A percentile compares a stretch with the other conserved stretches of the same genome.
Conservation (phyloP, 108 stramenopile species). For the Pseudonitzschia pungens region DNA sequence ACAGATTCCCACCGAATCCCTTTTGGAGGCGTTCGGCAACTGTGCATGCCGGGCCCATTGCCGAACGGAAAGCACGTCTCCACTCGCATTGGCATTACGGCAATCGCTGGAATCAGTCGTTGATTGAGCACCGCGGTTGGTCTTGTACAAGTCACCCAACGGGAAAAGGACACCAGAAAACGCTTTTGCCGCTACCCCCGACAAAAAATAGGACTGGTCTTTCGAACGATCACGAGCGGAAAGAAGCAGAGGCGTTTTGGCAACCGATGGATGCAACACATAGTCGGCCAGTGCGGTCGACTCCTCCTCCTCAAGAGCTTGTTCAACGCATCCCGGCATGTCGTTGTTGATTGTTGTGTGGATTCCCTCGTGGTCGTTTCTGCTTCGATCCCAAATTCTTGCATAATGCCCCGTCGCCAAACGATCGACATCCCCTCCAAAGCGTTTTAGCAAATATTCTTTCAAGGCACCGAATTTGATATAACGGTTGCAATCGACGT, state of each 20-base stretch:
- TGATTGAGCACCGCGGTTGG: constrained; percentile 4
- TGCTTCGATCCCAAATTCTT: constrained; percentile 60
- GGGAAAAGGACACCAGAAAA: constrained; percentile 86
- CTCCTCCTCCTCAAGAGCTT: constrained; percentile 22
- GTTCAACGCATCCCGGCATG: constrained; percentile 21
- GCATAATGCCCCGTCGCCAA: constrained; percentile 96
- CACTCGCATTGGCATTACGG: constrained; percentile 11
- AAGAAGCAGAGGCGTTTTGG: constrained; percentile 53
- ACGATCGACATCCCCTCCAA: constrained; percentile 38
- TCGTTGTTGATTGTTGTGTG: not conserved
- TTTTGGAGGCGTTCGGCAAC: constrained; percentile 81
- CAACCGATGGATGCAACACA: constrained; percentile 15
- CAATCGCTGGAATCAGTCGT: not conserved
- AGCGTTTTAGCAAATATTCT: constrained; percentile 53
- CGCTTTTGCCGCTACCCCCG: constrained; percentile 56
- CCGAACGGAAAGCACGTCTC: constrained; percentile 52
- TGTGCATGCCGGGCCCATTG: constrained; percentile 65
- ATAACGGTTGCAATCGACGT: constrained; percentile 87
- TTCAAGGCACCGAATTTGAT: constrained; percentile 93
- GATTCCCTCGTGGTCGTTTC: not conserved
- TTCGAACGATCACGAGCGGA: constrained; percentile 79
- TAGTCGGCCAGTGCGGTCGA: constrained; percentile 22
- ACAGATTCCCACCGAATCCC: constrained; percentile 94
- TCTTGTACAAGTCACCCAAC: constrained; percentile 79
- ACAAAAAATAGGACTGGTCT: constrained; percentile 96